Evolutionary conservation across 2,329 filamentous ascomycete genomes (phyloP).

Genomic region (Mycosphaerella sp.): DNA sequence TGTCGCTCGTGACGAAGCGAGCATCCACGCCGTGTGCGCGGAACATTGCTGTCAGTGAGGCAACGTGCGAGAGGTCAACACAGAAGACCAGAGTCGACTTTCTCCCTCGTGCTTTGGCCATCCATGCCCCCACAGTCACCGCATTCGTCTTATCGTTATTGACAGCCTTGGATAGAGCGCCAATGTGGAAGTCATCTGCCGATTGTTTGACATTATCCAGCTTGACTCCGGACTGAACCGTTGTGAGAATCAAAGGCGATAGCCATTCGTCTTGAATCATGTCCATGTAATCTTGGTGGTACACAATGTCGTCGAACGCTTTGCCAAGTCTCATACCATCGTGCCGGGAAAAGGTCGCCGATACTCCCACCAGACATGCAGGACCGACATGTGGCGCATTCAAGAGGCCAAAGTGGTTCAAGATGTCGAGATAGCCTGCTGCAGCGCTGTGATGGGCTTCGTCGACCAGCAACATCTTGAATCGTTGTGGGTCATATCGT

Average conservation of each 20-base stretch:
- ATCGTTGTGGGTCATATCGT: conserved; percentile 72
- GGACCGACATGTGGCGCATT: conserved; percentile 42
- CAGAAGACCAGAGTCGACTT: conserved; percentile 92
- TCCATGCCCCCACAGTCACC: conserved; percentile 79
- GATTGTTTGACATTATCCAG: conserved; percentile 54
- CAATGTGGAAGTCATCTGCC: conserved; percentile 75
- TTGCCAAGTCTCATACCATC: conserved; percentile 76
- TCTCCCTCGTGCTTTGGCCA: conserved; percentile 61
- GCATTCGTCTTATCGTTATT: conserved; percentile 78
- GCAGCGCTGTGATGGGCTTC: conserved; percentile 97
- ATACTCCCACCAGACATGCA: conserved; percentile 73
- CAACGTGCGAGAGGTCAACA: conserved; percentile 79
- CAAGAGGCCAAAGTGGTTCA: conserved; percentile 72
- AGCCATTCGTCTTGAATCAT: conserved; percentile 91
- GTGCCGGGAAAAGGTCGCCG: conserved; percentile 70
- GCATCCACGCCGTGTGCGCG: conserved; percentile 73
- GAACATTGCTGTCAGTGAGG: conserved; percentile 67
- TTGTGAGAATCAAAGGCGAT: conserved; percentile 87
- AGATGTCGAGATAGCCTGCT: conserved; percentile 63
- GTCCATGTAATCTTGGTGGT: conserved; percentile 76
- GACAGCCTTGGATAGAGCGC: conserved; percentile 71
- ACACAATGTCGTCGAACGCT: conserved; percentile 92
- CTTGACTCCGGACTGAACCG: conserved; percentile 75
- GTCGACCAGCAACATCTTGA: conserved; percentile 90
- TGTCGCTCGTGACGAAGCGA: conserved; percentile 77